Percentiles rank a stretch among this genome's conserved stretches.
Conservation (phyloP, 495 filamentous ascomycete species). For the Podospora appendiculata region DNA sequence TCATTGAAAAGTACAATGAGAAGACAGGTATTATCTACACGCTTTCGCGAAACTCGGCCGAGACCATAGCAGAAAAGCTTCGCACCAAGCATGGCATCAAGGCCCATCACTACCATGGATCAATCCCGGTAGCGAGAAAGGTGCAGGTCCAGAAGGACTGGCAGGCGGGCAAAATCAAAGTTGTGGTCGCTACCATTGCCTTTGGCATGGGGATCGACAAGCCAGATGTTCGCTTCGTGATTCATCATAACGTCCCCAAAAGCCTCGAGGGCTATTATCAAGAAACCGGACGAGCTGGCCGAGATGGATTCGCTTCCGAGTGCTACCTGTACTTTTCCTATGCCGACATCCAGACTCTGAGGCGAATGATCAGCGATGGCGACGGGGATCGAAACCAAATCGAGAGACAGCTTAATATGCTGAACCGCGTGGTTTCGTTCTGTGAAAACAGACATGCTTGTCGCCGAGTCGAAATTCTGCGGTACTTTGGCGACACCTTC, state of each 20-base stretch:
- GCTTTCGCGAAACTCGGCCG: constrained; percentile 74
- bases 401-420: constrained; percentile 73
- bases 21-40: constrained; percentile 94
- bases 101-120: constrained; percentile 82
- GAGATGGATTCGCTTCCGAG: constrained; percentile 78
- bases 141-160: constrained; percentile 63
- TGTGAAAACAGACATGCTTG: constrained; percentile 86
- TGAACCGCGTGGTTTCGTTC: constrained; percentile 72
- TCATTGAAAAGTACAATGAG: constrained; percentile 54
- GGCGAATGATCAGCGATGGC: constrained; percentile 69
- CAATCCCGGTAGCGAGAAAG: constrained; percentile 57
- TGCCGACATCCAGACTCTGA: constrained; percentile 52
- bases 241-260: constrained; percentile 86
- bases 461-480: constrained; percentile 76
- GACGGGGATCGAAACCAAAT: constrained; percentile 73
- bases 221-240: constrained; percentile 87
- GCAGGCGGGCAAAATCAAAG: constrained; percentile 70
- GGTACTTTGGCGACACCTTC: constrained; percentile 87
- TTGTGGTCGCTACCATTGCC: constrained; percentile 98
- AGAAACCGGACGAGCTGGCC: constrained; percentile 89
- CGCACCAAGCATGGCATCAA: constrained; percentile 51
- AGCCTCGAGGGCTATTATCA: constrained; percentile 98
- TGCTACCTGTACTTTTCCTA: constrained; percentile 89
- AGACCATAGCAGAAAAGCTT: constrained; percentile 67
- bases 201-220: constrained; percentile 99